These are phyloP conservation scores for Colletotrichum cordylinicola DNA, from an alignment of 2,329 filamentous ascomycete species.

Conservation along the genomic window DNA sequence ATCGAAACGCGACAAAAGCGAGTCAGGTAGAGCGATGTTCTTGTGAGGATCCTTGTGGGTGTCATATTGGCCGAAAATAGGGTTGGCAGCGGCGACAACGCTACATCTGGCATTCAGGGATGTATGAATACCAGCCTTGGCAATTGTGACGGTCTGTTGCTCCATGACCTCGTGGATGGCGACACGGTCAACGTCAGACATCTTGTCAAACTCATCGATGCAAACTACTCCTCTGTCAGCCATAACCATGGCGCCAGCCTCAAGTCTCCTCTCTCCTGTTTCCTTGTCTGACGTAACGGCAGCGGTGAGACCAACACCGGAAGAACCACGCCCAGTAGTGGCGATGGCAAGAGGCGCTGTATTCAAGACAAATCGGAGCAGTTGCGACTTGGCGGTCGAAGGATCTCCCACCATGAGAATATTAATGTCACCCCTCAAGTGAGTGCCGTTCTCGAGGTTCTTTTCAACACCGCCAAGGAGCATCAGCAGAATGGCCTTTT, in stretches of 20 bases:
- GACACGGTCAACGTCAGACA: conserved; percentile 97
- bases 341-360: conserved; percentile 96
- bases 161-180: conserved; percentile 99
- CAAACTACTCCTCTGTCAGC: conserved; percentile 96
- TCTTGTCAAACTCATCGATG: conserved; percentile 99
- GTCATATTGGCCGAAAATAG: conserved; percentile 98
- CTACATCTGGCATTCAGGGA: conserved; percentile 96
- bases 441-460: conserved; percentile 96
- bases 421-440: conserved; percentile 98
- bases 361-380: conserved; percentile 95
- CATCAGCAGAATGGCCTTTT: conserved; percentile 96
- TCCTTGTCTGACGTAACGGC: conserved; percentile 97
- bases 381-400: conserved; percentile 97
- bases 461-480: conserved; percentile 96
- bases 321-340: conserved; percentile 95
- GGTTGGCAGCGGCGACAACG: conserved; percentile 95
- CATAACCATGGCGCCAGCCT: conserved; percentile 98
- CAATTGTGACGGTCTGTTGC: conserved; percentile 98
- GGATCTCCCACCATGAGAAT: conserved; percentile 99
- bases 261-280: conserved; percentile 90
- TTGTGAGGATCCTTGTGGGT: conserved; percentile 98
- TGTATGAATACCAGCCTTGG: conserved; percentile 97
- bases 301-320: conserved; percentile 95
- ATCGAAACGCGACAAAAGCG: conserved; percentile 97
- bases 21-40: conserved; percentile 97